Evolutionary conservation across 1,284 basidiomycete genomes (phyloP).

Genomic region (Bondarzewia mesenterica): DNA sequence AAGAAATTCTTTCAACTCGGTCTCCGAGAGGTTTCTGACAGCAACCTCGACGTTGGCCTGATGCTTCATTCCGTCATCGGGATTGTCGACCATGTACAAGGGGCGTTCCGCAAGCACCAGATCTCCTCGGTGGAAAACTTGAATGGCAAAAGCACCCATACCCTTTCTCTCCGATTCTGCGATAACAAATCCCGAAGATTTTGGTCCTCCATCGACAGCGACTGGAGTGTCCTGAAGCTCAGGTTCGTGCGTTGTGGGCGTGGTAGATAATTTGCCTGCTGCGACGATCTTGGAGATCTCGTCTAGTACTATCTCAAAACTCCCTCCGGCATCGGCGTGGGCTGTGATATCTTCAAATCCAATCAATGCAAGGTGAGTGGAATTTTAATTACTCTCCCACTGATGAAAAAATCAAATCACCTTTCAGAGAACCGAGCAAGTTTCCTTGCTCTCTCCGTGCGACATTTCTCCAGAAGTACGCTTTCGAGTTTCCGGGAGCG

Average conservation of each 20-base stretch:
- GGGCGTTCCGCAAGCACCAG: conserved; percentile 5
- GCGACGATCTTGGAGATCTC: background rate
- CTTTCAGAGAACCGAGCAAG: background rate
- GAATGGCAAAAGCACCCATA: conserved; percentile 5
- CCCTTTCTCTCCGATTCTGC: background rate
- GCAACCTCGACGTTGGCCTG: too few relatives aligned
- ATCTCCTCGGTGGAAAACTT: conserved; percentile 5
- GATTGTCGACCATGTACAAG: conserved; percentile 1
- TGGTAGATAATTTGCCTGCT: background rate
- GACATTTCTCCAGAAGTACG: conserved; percentile 3
- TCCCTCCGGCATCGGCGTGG: background rate
- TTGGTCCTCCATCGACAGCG: background rate
- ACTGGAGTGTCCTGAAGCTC: background rate
- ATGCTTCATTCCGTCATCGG: too few relatives aligned
- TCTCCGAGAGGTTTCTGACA: too few relatives aligned
- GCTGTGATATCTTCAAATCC: background rate
- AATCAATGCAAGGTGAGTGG: background rate
- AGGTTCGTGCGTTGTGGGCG: too few relatives aligned
- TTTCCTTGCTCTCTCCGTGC: conserved; percentile 1
- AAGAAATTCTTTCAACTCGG: too few relatives aligned
- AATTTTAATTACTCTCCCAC: background rate
- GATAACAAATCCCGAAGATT: background rate
- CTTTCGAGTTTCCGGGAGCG: conserved; percentile 1
- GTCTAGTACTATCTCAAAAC: background rate
- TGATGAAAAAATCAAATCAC: background rate